Conservation (phyloP, 2,329 filamentous ascomycete species). For the Zymoseptoria tritici region DNA sequence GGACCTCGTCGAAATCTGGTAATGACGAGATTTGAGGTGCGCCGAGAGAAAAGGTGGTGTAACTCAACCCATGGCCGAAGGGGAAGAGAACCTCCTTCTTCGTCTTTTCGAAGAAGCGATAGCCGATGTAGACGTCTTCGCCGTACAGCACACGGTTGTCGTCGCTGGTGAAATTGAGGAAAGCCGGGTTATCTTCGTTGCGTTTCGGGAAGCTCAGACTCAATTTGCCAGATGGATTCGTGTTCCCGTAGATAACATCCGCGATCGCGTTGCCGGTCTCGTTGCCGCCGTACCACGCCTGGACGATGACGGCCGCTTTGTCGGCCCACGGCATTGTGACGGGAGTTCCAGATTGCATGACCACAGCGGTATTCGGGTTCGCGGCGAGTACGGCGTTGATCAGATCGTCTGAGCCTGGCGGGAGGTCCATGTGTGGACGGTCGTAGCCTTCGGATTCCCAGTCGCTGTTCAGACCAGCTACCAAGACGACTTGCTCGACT, state of each 20-base stretch:
- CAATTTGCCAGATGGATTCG: constrained; percentile 68
- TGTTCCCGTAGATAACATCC: constrained; percentile 65
- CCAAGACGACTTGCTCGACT: constrained; percentile 70
- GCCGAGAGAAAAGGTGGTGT: constrained; percentile 64
- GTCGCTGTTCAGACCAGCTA: constrained; percentile 68
- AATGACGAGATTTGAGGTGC: constrained; percentile 45
- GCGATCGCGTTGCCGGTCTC: constrained; percentile 76
- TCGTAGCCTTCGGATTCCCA: constrained; percentile 70
- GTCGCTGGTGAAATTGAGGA: constrained; percentile 66
- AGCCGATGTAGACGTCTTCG: constrained; percentile 66
- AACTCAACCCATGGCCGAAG: constrained; percentile 73
- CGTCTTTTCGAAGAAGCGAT: constrained; percentile 61
- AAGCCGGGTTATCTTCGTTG: constrained; percentile 52
- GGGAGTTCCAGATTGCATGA: constrained; percentile 71
- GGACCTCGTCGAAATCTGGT: constrained; percentile 42
- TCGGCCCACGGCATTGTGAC: constrained; percentile 64
- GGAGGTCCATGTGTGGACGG: constrained; percentile 53
- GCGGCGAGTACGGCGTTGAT: constrained; percentile 58
- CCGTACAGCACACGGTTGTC: constrained; percentile 62
- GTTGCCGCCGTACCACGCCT: constrained; percentile 82
- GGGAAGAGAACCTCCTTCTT: constrained; percentile 58
- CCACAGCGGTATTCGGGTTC: constrained; percentile 63
- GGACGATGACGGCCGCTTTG: constrained; percentile 57
- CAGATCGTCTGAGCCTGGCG: constrained; percentile 55
- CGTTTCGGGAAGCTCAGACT: constrained; percentile 60